Evolutionary conservation across 2,329 filamentous ascomycete genomes (phyloP).

Genomic region (Fusarium brevicatenulatum): DNA sequence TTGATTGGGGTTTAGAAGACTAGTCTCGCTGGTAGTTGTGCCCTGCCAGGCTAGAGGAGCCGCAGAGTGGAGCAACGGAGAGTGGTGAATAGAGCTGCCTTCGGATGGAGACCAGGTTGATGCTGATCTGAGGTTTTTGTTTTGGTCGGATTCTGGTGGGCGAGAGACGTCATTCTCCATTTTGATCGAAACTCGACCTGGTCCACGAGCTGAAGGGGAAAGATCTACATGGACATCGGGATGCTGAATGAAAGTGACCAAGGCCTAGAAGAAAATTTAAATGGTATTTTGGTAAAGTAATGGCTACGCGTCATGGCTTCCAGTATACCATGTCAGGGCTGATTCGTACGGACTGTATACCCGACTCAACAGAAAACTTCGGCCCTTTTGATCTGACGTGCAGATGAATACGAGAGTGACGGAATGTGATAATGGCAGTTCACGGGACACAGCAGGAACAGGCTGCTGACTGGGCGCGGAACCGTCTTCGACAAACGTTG

Average conservation of each 20-base stretch:
- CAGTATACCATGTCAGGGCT: not conserved
- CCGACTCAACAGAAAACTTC: not conserved
- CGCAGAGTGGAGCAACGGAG: not conserved
- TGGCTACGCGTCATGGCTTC: not conserved
- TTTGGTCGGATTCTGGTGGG: not conserved
- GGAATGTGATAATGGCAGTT: not conserved
- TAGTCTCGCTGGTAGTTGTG: not conserved
- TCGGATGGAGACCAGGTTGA: not conserved
- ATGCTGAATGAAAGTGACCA: fast-evolving
- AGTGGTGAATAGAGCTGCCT: not conserved
- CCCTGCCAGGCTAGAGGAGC: not conserved
- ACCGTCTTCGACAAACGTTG: no score
- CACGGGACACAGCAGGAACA: not conserved
- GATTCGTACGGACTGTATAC: not conserved
- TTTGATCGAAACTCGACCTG: not conserved
- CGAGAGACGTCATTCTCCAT: not conserved
- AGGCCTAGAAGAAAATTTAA: not conserved
- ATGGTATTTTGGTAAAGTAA: not conserved
- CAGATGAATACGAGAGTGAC: not conserved
- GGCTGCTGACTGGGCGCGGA: not conserved
- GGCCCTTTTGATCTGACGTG: not conserved
- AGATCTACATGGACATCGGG: not conserved
- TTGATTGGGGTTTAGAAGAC: not conserved
- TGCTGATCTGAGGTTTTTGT: not conserved
- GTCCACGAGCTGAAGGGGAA: not conserved